Evolutionary conservation across 169 alveolate genomes (phyloP).

Genomic region (Hepatocystis sp.): DNA sequence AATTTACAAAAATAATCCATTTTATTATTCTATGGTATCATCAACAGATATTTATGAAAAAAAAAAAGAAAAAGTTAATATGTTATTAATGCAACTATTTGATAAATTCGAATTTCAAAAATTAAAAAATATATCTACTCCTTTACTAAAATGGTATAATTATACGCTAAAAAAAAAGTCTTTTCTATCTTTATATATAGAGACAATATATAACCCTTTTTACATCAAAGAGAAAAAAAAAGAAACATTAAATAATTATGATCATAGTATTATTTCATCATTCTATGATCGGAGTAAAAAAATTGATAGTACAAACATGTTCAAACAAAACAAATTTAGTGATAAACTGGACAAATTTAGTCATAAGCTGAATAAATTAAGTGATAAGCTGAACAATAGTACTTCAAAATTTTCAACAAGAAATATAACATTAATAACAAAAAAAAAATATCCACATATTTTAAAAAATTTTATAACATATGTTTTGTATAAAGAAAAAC

Average conservation of each 20-base stretch:
- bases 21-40: slow-evolving; percentile 48
- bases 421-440: neutral
- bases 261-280: neutral
- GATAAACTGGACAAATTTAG: too few species aligned
- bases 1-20: slow-evolving; percentile 48
- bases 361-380: too few species aligned
- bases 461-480: slow-evolving; percentile 37
- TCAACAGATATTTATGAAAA: slow-evolving; percentile 58
- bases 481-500: slow-evolving; percentile 36
- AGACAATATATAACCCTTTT: slow-evolving; percentile 48
- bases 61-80: slow-evolving; percentile 35
- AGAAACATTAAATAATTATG: neutral
- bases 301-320: too few species aligned
- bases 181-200: slow-evolving; percentile 9
- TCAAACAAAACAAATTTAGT: too few species aligned
- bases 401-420: too few species aligned
- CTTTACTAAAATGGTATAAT: slow-evolving; percentile 51
- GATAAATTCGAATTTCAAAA: slow-evolving; percentile 36
- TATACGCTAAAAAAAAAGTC: slow-evolving; percentile 23
- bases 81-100: slow-evolving; percentile 50
- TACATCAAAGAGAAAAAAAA: slow-evolving; percentile 5
- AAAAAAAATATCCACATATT: slow-evolving; percentile 2
- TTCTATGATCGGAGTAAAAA: too few species aligned
- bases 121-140: slow-evolving; percentile 41
- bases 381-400: too few species aligned